Percentiles rank a stretch among this genome's conserved stretches.
Conservation (phyloP, 768 basidiomycete genomes). For the Sarcodon aspratus region DNA sequence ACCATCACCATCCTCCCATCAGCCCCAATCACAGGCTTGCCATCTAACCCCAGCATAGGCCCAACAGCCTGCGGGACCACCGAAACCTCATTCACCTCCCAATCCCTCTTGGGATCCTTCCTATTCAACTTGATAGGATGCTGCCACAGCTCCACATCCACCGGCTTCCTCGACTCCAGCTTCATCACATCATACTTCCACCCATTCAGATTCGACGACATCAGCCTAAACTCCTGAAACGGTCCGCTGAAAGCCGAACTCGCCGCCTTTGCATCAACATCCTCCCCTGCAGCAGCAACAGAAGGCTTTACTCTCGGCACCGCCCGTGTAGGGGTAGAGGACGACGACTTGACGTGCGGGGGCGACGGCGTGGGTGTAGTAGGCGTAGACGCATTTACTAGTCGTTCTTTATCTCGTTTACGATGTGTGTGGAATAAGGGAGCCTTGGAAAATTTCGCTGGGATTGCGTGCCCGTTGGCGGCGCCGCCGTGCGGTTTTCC, state of each 20-base stretch:
- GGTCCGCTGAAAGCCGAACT: slow-evolving; percentile 38
- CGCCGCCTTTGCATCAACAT: slow-evolving; percentile 17
- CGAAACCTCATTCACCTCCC: slow-evolving; percentile 13
- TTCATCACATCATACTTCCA: slow-evolving; percentile 94
- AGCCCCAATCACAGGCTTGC: slow-evolving; percentile 69
- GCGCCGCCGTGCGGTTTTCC: neutral
- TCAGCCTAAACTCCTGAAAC: slow-evolving; percentile 52
- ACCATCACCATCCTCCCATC: slow-evolving; percentile 78
- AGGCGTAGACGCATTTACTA: neutral
- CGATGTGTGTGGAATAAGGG: neutral
- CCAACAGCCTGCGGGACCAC: slow-evolving; percentile 40
- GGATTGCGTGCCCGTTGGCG: neutral
- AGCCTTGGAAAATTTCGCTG: neutral
- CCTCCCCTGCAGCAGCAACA: neutral
- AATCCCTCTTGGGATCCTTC: slow-evolving; percentile 60
- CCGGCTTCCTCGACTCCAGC: slow-evolving; percentile 64
- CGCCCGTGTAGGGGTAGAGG: slow-evolving; percentile 3
- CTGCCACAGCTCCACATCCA: slow-evolving; percentile 61
- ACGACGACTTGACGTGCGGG: slow-evolving; percentile 2
- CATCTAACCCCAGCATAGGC: slow-evolving; percentile 75
- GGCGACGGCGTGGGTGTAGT: neutral
- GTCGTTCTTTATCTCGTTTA: neutral
- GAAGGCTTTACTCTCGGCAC: slow-evolving; percentile 5
- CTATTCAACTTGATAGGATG: slow-evolving; percentile 80
- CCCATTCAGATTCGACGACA: slow-evolving; percentile 70